These are phyloP conservation scores for Intubia oerlemansii DNA, from an alignment of 2,329 filamentous ascomycete species.

Conservation along the genomic window DNA sequence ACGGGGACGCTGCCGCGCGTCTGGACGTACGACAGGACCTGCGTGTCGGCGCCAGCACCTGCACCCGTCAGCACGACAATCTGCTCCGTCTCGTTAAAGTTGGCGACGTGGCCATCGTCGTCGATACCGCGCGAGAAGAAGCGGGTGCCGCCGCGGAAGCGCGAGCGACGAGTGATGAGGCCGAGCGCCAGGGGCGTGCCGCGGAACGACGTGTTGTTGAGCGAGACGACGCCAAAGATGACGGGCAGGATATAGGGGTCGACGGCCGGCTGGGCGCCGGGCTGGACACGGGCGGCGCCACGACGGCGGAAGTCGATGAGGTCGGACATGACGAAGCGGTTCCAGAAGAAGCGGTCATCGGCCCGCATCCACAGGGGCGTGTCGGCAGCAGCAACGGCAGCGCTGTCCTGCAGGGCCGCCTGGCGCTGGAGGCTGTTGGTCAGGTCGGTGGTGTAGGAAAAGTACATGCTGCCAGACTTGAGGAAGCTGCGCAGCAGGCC, in stretches of 20 bases:
- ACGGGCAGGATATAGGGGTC: constrained; percentile 91
- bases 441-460: constrained; percentile 90
- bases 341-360: constrained; percentile 98
- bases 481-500: constrained; percentile 62
- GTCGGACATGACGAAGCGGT: constrained; percentile 77
- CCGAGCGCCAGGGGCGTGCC: constrained; percentile 64
- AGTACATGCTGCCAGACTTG: constrained; percentile 80
- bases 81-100: constrained; percentile 98
- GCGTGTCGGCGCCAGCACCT: constrained; percentile 33
- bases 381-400: not conserved
- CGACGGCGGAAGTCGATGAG: constrained; percentile 66
- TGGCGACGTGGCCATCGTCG: constrained; percentile 85
- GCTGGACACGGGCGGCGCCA: constrained; percentile 38
- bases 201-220: constrained; percentile 71
- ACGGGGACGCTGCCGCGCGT: constrained; percentile 90
- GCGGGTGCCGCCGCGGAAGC: constrained; percentile 73
- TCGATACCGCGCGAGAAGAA: constrained; percentile 93
- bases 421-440: constrained; percentile 96
- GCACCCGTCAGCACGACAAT: constrained; percentile 55
- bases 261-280: constrained; percentile 48
- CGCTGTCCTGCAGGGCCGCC: constrained; percentile 45
- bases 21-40: constrained; percentile 87
- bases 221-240: constrained; percentile 91
- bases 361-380: constrained; percentile 74
- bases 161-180: constrained; percentile 73